These are phyloP conservation scores for Stentor coeruleus DNA, from an alignment of 73 alveolate species.

Conservation along the genomic window DNA sequence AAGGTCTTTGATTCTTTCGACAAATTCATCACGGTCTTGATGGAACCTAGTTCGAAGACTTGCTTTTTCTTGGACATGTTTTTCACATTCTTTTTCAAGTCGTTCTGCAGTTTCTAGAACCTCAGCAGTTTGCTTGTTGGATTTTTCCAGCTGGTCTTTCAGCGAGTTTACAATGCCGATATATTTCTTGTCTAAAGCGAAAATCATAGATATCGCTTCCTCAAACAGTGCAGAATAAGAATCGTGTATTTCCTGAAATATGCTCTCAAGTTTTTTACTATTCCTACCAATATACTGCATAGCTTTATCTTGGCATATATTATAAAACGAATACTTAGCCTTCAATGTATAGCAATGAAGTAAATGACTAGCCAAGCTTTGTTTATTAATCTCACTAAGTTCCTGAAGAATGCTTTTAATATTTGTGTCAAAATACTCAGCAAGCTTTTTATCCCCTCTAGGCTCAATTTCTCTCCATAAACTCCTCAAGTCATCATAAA, in stretches of 20 bases:
- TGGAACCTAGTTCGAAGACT: not conserved
- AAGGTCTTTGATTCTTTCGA: conserved; percentile 26
- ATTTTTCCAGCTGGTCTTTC: conserved; percentile 31
- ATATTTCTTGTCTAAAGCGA: conserved; percentile 18
- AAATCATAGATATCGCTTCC: conserved; percentile 27
- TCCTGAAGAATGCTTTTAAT: conserved; percentile 59
- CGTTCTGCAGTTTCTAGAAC: conserved; percentile 29
- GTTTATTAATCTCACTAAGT: conserved; percentile 34
- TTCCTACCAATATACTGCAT: conserved; percentile 31
- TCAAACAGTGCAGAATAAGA: conserved; percentile 43
- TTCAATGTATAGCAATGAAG: conserved; percentile 29
- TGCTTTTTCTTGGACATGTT: conserved; percentile 2
- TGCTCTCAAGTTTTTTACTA: conserved; percentile 27
- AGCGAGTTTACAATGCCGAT: not conserved
- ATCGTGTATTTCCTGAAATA: conserved; percentile 35
- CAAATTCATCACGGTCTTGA: conserved; percentile 31
- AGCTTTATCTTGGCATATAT: conserved; percentile 28
- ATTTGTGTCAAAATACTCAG: conserved; percentile 66
- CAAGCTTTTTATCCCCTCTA: conserved; percentile 54
- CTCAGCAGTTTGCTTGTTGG: conserved; percentile 26
- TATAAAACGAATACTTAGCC: conserved; percentile 38
- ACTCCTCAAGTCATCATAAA: conserved; percentile 61
- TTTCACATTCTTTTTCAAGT: conserved; percentile 23
- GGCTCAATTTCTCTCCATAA: conserved; percentile 47
- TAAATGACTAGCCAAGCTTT: conserved; percentile 22